phyloP scores from a whole-genome alignment of 1,284 basidiomycete species.

The Puccinia novopanici region DNA sequence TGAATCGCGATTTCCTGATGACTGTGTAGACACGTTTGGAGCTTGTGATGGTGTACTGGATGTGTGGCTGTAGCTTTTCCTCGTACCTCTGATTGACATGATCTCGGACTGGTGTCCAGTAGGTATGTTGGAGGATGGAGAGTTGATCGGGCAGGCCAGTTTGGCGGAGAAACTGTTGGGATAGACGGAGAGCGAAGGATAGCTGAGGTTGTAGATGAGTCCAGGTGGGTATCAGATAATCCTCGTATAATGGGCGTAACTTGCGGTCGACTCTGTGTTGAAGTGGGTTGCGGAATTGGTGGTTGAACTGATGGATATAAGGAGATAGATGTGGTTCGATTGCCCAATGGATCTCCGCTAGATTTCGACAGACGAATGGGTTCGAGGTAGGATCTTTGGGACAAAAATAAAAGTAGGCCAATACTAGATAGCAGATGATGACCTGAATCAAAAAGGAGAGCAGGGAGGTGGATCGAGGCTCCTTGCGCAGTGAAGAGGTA shows the following conservation, averaged over 20 bases:
- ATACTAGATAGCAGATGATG: slow-evolving; percentile 28
- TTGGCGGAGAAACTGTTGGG: not conserved
- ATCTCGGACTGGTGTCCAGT: not conserved
- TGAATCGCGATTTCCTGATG: not conserved
- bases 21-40: not conserved
- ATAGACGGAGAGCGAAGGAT: not conserved
- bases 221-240: slow-evolving; percentile 11
- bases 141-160: not conserved
- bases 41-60: not conserved
- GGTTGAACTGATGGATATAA: not conserved
- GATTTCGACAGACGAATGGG: slow-evolving; percentile 28
- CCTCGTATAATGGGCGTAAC: not conserved
- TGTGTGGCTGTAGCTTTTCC: slow-evolving; percentile 6
- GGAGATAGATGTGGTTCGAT: slow-evolving; percentile 9
- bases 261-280: not conserved
- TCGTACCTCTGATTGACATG: slow-evolving; percentile 3
- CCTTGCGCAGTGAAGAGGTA: too few relatives aligned
- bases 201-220: not conserved
- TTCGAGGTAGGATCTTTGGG: slow-evolving; percentile 44
- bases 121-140: not conserved
- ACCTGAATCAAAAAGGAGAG: slow-evolving; percentile 7
- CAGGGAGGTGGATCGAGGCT: too few relatives aligned
- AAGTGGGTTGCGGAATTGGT: not conserved
- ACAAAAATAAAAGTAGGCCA: slow-evolving; percentile 42
- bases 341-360: slow-evolving; percentile 36